These are phyloP conservation scores for Mytilinidion resinicola DNA, from an alignment of 495 filamentous ascomycete species.

Conservation along the genomic window DNA sequence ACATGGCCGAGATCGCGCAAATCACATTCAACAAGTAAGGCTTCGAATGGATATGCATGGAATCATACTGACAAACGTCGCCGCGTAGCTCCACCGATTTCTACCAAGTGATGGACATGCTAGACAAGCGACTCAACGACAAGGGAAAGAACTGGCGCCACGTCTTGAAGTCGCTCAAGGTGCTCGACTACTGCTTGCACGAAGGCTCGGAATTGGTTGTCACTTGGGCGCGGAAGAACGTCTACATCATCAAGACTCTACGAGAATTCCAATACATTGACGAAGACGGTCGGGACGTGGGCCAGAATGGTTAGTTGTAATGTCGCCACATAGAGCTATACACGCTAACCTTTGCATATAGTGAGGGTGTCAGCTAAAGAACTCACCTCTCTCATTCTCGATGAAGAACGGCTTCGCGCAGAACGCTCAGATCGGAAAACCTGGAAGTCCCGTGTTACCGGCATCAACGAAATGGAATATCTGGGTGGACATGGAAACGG, in stretches of 20 bases:
- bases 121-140: constrained; percentile 97
- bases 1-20: constrained; percentile 98
- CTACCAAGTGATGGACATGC: constrained; percentile 99
- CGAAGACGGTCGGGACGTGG: constrained; percentile 89
- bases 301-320: constrained; percentile 70
- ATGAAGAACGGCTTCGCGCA: constrained; percentile 87
- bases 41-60: not conserved
- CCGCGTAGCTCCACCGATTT: constrained; percentile 79
- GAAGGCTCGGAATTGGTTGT: constrained; percentile 96
- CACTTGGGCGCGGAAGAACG: constrained; percentile 95
- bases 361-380: constrained; percentile 96
- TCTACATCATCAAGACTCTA: constrained; percentile 97
- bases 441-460: constrained; percentile 94
- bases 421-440: constrained; percentile 88
- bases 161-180: constrained; percentile 94
- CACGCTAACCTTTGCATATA: constrained; percentile 38
- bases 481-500: constrained; percentile 42
- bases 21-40: constrained; percentile 94
- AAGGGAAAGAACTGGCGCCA: constrained; percentile 99
- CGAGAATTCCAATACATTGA: constrained; percentile 95
- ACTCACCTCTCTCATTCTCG: constrained; percentile 84
- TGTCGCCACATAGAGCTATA: no score
- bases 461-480: constrained; percentile 63
- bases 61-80: not conserved
- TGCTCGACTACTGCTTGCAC: constrained; percentile 96